Conservation (phyloP, 2,329 filamentous ascomycete genomes). For the Ceratocystis albifundus region DNA sequence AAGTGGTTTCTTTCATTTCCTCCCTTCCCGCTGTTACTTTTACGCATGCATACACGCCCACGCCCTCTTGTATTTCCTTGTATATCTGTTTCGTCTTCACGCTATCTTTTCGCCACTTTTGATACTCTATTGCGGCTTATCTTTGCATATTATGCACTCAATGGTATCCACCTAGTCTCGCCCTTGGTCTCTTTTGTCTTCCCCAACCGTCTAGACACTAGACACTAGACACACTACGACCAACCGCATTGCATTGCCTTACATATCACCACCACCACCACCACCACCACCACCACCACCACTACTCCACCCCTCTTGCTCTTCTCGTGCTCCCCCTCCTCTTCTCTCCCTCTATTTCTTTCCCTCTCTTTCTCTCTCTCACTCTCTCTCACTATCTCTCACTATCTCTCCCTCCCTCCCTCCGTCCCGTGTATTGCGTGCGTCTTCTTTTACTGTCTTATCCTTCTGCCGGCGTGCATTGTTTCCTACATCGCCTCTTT, state of each 20-base stretch:
- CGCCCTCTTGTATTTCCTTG: background rate
- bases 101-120: constrained; percentile 9
- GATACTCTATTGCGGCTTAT: constrained; percentile 9
- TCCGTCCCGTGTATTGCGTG: background rate
- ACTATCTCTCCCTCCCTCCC: background rate
- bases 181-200: background rate
- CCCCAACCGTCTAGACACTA: background rate
- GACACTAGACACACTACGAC: background rate
- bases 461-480: background rate
- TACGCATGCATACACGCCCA: background rate
- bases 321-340: background rate
- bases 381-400: background rate
- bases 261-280: constrained; percentile 4
- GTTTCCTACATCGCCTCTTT: constrained; percentile 4
- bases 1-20: background rate
- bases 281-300: too few species aligned
- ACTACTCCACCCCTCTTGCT: background rate
- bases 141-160: constrained; percentile 10
- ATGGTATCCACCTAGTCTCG: constrained; percentile 3
- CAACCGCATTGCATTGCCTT: constrained; percentile 3
- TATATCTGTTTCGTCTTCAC: background rate
- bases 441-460: background rate
- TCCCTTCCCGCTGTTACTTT: background rate
- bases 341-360: background rate
- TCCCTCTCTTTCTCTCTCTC: background rate